Base-by-base conservation (phyloP, 1,284 basidiomycete genomes). In the Thecaphora thlaspeos region DNA sequence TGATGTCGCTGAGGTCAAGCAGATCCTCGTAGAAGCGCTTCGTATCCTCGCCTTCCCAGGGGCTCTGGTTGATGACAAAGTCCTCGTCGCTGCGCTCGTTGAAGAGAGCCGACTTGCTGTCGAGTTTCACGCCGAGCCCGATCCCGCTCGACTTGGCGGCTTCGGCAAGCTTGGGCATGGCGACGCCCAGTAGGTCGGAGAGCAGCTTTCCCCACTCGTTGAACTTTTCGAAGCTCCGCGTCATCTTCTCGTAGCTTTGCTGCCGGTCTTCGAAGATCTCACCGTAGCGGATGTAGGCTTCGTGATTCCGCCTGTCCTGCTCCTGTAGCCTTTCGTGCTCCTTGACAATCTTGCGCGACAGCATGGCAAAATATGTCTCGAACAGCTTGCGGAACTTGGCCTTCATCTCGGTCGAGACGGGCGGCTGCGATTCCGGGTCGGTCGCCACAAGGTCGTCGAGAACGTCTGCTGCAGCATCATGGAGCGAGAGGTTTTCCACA, bases 251-350 rank as follows among this genome's bases (percentile, higher is more conserved):
- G 77, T 97, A 98, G 14, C 88, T 90, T 79, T 98, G 92, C 77
- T 97, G 92, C 18, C 95, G 86, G 79, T 99, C 95, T 77, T 99
- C 95, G 69, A 99, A 98, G 64, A 99, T 96, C 80, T 98, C 93
- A 22, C 94, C 94, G 1, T 91, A 96, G 36, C 91, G 89, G 71
- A 98, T 97, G 78, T 98, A 98, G 52, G 94, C 95, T 81, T 98
- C 94, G 73, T 96, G 93, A 69, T 98, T 98, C 46, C 88, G 85
- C 64, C 88, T 86, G 76, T 98, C 95, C 80, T 96, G 92, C 61
- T 96, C 91, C 85, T 96, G 90, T 39, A 99, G 82, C 55, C 88
- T 87, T 89, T 96, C 73, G 18, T 65, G 62, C 30, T 60, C 62
- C 10, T 61, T 65, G 51, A 90, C 83, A 15, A 97, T 83, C 70